Evolutionary conservation across 495 filamentous ascomycete species (phyloP).

Genomic region (Amphirosellinia nigrospora): DNA sequence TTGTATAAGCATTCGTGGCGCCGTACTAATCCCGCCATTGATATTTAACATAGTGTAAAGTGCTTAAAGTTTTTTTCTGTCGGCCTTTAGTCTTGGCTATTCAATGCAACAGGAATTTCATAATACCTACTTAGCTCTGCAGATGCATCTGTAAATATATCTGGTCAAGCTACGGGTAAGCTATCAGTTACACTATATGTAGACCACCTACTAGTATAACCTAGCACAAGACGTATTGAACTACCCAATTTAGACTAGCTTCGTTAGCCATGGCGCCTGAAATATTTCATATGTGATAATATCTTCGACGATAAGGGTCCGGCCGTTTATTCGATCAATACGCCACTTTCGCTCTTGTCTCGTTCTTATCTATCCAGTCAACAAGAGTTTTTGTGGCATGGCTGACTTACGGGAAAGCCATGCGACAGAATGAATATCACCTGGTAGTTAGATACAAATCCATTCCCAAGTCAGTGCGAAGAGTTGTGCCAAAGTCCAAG

Average conservation of each 20-base stretch:
- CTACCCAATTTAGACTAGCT: not conserved
- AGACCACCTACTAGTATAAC: no score
- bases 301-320: not conserved
- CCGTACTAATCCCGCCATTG: not conserved
- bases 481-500: not conserved
- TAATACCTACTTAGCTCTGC: no score
- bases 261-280: not conserved
- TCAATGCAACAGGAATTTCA: not conserved
- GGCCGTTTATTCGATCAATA: not conserved
- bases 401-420: no score
- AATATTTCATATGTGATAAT: not conserved
- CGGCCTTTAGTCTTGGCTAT: not conserved
- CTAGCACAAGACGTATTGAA: not conserved
- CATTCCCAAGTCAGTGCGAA: no score
- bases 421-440: no score
- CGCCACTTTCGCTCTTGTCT: not conserved
- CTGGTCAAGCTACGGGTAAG: not conserved
- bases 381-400: not conserved
- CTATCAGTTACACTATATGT: not conserved
- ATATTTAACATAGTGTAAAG: not conserved
- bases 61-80: not conserved
- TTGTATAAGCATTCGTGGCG: constrained; percentile 11
- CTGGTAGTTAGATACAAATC: no score
- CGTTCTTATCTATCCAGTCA: not conserved
- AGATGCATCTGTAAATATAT: no score